Evolutionary conservation across 495 filamentous ascomycete genomes (phyloP).

Genomic region (Trichoderma parareesei): DNA sequence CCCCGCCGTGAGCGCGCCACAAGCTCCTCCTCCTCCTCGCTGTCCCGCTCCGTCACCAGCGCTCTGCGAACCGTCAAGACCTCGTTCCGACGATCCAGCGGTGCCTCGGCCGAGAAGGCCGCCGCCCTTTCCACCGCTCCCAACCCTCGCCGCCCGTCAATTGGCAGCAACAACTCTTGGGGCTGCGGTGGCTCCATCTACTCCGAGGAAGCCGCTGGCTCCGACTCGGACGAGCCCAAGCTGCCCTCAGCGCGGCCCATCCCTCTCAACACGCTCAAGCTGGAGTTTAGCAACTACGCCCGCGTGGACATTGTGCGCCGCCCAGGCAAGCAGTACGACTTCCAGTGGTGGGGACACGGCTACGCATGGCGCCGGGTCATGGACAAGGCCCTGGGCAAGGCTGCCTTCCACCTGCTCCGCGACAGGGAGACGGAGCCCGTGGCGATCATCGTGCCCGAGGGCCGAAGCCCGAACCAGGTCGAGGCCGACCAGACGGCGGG

Average conservation of each 20-base stretch:
- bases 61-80: slow-evolving; percentile 44
- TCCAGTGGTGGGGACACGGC: slow-evolving; percentile 80
- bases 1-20: slow-evolving; percentile 23
- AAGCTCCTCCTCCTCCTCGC: not conserved
- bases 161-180: slow-evolving; percentile 15
- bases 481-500: slow-evolving; percentile 69
- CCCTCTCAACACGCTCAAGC: slow-evolving; percentile 65
- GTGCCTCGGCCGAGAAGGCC: slow-evolving; percentile 33
- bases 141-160: slow-evolving; percentile 25
- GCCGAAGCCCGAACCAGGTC: slow-evolving; percentile 58
- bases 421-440: slow-evolving; percentile 52
- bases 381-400: slow-evolving; percentile 49
- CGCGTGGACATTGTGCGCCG: slow-evolving; percentile 75
- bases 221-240: slow-evolving; percentile 22
- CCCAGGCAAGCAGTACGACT: slow-evolving; percentile 69
- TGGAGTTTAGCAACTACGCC: slow-evolving; percentile 97
- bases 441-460: slow-evolving; percentile 81
- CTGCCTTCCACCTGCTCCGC: slow-evolving; percentile 73
- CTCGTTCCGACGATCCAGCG: slow-evolving; percentile 37
- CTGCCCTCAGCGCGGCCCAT: slow-evolving; percentile 32
- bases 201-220: slow-evolving; percentile 19
- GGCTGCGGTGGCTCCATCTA: slow-evolving; percentile 8
- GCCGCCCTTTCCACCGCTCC: slow-evolving; percentile 43
- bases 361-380: slow-evolving; percentile 79
- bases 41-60: slow-evolving; percentile 53